Percentiles rank a stretch among this genome's conserved stretches.
Evolutionary conservation across 371 early-diverging fungal species (phyloP).

Genomic region (Blakeslea trispora): DNA sequence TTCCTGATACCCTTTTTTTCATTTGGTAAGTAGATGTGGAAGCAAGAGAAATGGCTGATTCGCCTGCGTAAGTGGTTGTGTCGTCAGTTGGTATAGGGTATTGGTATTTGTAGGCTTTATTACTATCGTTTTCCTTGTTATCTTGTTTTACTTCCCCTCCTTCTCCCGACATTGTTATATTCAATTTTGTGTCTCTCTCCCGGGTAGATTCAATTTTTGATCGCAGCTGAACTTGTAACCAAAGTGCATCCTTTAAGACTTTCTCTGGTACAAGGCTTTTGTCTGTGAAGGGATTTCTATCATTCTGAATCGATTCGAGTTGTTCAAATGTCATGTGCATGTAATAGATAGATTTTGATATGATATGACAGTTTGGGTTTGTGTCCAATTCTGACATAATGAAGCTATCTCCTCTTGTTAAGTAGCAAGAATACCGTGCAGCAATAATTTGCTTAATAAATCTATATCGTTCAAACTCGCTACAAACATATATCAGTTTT

Average conservation of each 20-base stretch:
- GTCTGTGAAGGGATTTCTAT: constrained; percentile 47
- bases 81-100: constrained; percentile 52
- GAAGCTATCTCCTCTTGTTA: not conserved
- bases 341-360: constrained; percentile 48
- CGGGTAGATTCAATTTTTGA: constrained; percentile 46
- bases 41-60: constrained; percentile 36
- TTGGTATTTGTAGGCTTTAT: constrained; percentile 1
- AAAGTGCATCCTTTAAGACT: constrained; percentile 53
- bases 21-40: constrained; percentile 7
- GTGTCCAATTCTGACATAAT: constrained; percentile 11
- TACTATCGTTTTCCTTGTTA: not conserved
- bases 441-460: constrained; percentile 53
- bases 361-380: constrained; percentile 17
- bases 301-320: constrained; percentile 42
- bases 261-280: constrained; percentile 33
- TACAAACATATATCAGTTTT: constrained; percentile 5
- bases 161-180: constrained; percentile 25
- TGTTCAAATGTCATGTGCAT: constrained; percentile 65
- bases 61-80: constrained; percentile 55
- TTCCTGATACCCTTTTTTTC: not conserved
- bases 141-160: not conserved
- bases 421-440: constrained; percentile 13
- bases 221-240: constrained; percentile 55
- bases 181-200: constrained; percentile 41
- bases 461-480: constrained; percentile 60